phyloP scores from a whole-genome alignment of 2,329 filamentous ascomycete genomes.

The Lecanicillium sp. region DNA sequence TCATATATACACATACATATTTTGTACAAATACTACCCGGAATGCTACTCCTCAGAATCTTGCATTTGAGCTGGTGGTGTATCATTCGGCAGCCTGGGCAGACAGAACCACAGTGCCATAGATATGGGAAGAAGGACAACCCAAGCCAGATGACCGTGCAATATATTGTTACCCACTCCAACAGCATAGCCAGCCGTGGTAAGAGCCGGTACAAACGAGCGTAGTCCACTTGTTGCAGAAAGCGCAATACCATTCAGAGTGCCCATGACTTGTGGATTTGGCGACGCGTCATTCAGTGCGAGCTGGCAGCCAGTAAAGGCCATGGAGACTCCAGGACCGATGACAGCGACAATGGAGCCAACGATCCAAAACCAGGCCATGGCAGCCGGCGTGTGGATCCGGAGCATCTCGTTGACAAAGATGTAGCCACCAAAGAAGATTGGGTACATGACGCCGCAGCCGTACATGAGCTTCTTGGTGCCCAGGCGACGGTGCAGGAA shows the following conservation, averaged over 20 bases:
- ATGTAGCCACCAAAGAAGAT: constrained; percentile 55
- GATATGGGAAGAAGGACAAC: constrained; percentile 24
- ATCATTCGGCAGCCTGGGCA: constrained; percentile 20
- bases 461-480: constrained; percentile 56
- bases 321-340: constrained; percentile 58
- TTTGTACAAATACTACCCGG: neutral
- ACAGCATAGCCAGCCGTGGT: constrained; percentile 62
- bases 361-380: constrained; percentile 48
- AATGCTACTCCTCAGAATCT: neutral
- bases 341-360: constrained; percentile 33
- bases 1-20: neutral
- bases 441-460: constrained; percentile 50
- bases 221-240: constrained; percentile 51
- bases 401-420: constrained; percentile 40
- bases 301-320: constrained; percentile 65
- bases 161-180: constrained; percentile 53
- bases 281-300: constrained; percentile 65
- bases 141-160: constrained; percentile 49
- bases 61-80: constrained; percentile 7
- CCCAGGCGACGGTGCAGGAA: constrained; percentile 57
- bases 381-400: constrained; percentile 26
- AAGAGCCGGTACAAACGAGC: constrained; percentile 58
- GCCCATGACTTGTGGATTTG: constrained; percentile 55
- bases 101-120: constrained; percentile 16
- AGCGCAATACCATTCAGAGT: constrained; percentile 60